phyloP scores from a whole-genome alignment of 805 yeast species.

The Sugiyamaella americana region DNA sequence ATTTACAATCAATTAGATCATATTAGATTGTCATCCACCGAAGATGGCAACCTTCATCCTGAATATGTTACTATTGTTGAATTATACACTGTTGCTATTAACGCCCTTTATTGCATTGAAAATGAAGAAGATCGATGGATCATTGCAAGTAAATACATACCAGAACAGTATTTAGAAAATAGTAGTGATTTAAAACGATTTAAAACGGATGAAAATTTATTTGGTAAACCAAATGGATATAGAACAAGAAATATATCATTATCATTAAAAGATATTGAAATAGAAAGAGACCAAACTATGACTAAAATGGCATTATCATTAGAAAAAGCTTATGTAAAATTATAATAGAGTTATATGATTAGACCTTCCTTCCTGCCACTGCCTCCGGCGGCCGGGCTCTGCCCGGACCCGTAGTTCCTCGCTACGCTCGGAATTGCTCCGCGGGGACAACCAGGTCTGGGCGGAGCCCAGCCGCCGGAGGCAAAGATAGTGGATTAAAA shows the following conservation, averaged over 20 bases:
- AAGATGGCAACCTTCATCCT: conserved; percentile 17
- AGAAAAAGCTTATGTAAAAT: too few relatives aligned
- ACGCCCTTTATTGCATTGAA: conserved; percentile 25
- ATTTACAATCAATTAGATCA: conserved; percentile 18
- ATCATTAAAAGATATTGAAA: conserved; percentile 55
- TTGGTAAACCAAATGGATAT: conserved; percentile 2
- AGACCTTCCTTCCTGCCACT: too few relatives aligned
- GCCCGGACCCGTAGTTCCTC: too few relatives aligned
- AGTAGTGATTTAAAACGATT: conserved; percentile 1
- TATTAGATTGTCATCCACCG: conserved; percentile 16
- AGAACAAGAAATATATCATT: conserved; percentile 15
- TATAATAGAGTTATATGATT: too few relatives aligned
- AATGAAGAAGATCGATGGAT: conserved; percentile 28
- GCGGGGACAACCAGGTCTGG: too few relatives aligned
- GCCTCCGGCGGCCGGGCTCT: too few relatives aligned
- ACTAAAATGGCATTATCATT: too few relatives aligned
- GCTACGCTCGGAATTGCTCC: too few relatives aligned
- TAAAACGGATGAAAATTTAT: neutral
- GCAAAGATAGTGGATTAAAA: too few relatives aligned
- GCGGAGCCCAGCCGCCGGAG: too few relatives aligned
- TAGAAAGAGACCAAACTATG: conserved; percentile 38
- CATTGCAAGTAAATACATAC: conserved; percentile 11
- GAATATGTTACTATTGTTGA: conserved; percentile 15
- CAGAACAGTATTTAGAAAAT: neutral
- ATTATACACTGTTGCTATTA: conserved; percentile 23